Conservation (phyloP, 2,329 filamentous ascomycete species). For the Didymella arachidicola region DNA sequence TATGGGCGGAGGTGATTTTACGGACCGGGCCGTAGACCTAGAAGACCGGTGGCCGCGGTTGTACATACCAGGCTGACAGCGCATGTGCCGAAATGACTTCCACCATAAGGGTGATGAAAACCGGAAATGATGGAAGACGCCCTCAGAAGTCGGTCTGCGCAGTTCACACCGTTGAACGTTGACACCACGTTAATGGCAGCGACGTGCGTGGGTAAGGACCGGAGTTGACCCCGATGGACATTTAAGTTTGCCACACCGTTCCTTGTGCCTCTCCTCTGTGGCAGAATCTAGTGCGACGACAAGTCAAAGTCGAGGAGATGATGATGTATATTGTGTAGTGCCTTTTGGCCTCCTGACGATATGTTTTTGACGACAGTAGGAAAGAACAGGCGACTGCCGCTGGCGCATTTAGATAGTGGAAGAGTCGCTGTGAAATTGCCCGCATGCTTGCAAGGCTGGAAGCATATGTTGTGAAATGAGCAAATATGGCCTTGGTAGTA, state of each 20-base stretch:
- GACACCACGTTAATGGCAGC: conserved; percentile 19
- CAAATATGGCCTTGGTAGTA: conserved; percentile 27
- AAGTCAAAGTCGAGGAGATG: conserved; percentile 13
- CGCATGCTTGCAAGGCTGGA: neutral
- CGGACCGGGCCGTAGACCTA: neutral
- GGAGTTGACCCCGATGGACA: conserved; percentile 34
- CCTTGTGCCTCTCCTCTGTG: conserved; percentile 1
- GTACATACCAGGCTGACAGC: neutral
- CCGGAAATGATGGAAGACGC: neutral
- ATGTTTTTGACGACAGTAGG: neutral
- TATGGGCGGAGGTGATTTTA: neutral
- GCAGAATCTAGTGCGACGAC: conserved; percentile 15
- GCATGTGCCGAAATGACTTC: neutral
- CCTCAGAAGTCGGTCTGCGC: conserved; percentile 15
- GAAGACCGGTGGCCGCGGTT: neutral
- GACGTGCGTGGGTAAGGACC: conserved; percentile 19
- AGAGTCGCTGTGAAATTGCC: neutral
- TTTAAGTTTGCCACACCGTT: conserved; percentile 1
- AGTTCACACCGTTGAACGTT: conserved; percentile 15
- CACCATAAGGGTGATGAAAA: neutral
- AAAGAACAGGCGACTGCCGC: neutral
- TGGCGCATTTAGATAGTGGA: neutral
- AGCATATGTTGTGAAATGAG: neutral
- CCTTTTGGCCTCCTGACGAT: neutral
- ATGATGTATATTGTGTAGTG: conserved; percentile 9